These are phyloP conservation scores for Camelina neglecta DNA, from an alignment of 345 rosid species.

Conservation along the genomic window DNA sequence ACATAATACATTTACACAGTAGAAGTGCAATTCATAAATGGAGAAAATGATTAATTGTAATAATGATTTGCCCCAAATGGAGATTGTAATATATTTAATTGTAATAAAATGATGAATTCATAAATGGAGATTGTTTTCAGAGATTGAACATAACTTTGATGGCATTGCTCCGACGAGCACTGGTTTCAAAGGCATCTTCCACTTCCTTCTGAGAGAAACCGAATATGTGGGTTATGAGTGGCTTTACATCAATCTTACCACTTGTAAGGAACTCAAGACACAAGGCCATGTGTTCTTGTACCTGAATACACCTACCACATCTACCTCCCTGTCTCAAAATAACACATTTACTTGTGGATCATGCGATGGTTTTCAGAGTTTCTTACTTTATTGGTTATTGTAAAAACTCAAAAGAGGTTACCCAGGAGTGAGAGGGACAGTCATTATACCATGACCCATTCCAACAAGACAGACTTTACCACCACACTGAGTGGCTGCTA, in stretches of 20 bases:
- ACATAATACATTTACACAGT: too few species aligned
- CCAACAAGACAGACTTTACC: constrained; percentile 97
- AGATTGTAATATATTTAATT: too few species aligned
- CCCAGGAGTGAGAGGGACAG: constrained; percentile 87
- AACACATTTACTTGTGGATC: neutral
- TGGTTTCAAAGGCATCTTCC: constrained; percentile 88
- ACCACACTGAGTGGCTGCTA: constrained; percentile 70
- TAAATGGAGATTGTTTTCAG: constrained; percentile 30
- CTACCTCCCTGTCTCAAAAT: constrained; percentile 71
- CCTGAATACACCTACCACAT: constrained; percentile 77
- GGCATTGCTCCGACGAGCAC: constrained; percentile 80
- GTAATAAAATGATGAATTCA: too few species aligned
- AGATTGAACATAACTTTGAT: constrained; percentile 95
- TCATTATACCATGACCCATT: constrained; percentile 76
- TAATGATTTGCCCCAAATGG: too few species aligned
- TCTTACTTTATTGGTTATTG: neutral
- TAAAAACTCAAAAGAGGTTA: constrained; percentile 34
- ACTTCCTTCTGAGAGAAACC: constrained; percentile 83
- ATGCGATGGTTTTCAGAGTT: neutral
- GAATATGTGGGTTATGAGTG: constrained; percentile 84
- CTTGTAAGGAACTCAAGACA: constrained; percentile 76
- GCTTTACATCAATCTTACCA: constrained; percentile 86
- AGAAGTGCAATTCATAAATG: too few species aligned
- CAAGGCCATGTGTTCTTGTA: constrained; percentile 90
- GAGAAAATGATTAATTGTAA: too few species aligned